Conservation (phyloP, 257 asterid species). For the Solanum stenotomum region DNA sequence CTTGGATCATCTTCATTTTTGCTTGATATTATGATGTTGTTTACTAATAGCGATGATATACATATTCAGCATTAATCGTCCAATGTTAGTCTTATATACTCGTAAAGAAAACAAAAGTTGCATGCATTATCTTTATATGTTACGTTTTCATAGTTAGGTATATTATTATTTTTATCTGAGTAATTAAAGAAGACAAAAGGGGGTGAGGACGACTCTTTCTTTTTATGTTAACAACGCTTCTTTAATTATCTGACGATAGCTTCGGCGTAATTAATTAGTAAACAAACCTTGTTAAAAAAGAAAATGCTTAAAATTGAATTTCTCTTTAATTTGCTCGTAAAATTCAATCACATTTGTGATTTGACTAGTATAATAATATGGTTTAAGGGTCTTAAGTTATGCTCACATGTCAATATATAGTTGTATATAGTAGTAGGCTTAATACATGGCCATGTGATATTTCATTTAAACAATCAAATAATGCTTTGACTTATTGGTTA, state of each 20-base stretch:
- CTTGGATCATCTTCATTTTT: slow-evolving; percentile 29
- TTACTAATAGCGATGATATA: background rate
- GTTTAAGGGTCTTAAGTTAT: background rate
- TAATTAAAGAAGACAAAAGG: background rate
- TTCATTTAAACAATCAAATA: no score
- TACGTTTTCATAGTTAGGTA: slow-evolving; percentile 27
- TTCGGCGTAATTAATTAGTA: background rate
- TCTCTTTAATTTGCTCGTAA: no score
- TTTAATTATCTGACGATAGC: background rate
- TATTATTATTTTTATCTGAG: slow-evolving; percentile 8
- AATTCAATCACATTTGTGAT: background rate
- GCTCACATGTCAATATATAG: background rate
- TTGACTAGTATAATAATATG: background rate
- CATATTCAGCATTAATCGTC: slow-evolving; percentile 3
- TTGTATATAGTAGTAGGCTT: no score
- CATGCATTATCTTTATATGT: slow-evolving; percentile 48
- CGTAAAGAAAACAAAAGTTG: background rate
- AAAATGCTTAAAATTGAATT: background rate
- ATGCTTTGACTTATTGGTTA: background rate
- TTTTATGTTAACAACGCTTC: background rate
- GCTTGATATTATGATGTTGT: background rate
- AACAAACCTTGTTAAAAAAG: background rate
- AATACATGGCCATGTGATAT: no score
- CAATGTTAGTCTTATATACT: slow-evolving; percentile 25
- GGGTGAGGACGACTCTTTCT: background rate